Evolutionary conservation across 441 rosid species (phyloP).

Genomic region (Pelargonium myrrhifolium): DNA sequence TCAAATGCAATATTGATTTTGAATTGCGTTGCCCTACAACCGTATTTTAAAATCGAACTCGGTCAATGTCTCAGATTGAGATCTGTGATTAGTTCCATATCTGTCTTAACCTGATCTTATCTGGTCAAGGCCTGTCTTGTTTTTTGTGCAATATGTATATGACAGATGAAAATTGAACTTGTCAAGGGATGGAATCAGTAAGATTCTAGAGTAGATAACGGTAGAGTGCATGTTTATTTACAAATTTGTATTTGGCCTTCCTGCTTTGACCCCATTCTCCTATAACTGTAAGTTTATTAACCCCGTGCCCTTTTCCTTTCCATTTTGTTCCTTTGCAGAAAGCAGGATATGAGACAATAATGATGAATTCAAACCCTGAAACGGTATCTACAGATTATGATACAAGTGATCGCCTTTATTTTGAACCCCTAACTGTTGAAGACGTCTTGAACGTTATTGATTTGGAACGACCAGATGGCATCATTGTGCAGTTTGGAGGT

Average conservation of each 20-base stretch:
- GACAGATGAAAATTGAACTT: not conserved
- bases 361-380: conserved; percentile 97
- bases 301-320: not conserved
- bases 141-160: not conserved
- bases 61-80: not conserved
- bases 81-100: not conserved
- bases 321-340: conserved; percentile 35
- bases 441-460: conserved; percentile 83
- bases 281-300: not conserved
- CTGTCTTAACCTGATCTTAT: not conserved
- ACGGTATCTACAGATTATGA: conserved; percentile 93
- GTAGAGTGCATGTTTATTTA: not conserved
- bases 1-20: not conserved
- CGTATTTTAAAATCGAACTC: not conserved
- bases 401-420: conserved; percentile 92
- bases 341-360: conserved; percentile 95
- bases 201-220: not conserved
- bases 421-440: conserved; percentile 84
- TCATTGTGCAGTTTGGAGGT: conserved; percentile 92
- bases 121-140: not conserved
- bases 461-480: conserved; percentile 88
- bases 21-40: not conserved
- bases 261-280: not conserved
- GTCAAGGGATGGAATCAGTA: not conserved
- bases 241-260: not conserved